Base-by-base conservation (phyloP, 1,284 basidiomycete genomes). In the Leucoagaricus sp. region DNA sequence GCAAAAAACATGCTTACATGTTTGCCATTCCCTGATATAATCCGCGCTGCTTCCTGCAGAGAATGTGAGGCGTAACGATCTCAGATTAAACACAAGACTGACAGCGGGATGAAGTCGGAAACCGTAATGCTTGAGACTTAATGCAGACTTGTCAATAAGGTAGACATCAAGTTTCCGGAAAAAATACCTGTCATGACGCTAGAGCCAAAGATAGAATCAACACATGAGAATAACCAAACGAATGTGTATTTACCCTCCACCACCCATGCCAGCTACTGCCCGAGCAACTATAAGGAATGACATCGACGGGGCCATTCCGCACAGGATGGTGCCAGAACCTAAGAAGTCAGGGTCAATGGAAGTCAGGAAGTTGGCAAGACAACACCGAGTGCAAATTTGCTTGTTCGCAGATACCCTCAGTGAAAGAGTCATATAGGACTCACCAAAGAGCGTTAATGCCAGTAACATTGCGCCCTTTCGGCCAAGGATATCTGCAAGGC, bases 1-100 rank as follows among this genome's bases (percentile, higher is more conserved):
- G 58, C 41, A 49, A 52, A 60, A 63, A 63, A 26, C 49, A 29
- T 72, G 78, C 25, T 67, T 76, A 87, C 90, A 95, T 86, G 68
- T 94, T 95, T 26, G 87, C 86, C 77, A 93, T 82, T 54, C 93
- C 94, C 73, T 96, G 94, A 69, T 94, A 95, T 34, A 96, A 74
- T 3, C 93, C 93, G 61, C 94, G 82, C 59, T 92, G 86, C 66
- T 90, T 89, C 64, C 93, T 94, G 58, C 34, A 33, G 55, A 33
- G 25, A 15, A 60, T 55, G 36, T 48, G 52, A 49, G 50, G 29
- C 54, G 49, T 54, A 34, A 25, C 41, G 25, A 31, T 26, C 33
- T 31, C 36, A 41, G 15, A 29, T 53, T 53, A 47, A 28, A 55
- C 28, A 55, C 51, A 53, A 23, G 33, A 77, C 89, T 75, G 64